Evolutionary conservation across 805 yeast genomes (phyloP).

Genomic region (Candida alai): DNA sequence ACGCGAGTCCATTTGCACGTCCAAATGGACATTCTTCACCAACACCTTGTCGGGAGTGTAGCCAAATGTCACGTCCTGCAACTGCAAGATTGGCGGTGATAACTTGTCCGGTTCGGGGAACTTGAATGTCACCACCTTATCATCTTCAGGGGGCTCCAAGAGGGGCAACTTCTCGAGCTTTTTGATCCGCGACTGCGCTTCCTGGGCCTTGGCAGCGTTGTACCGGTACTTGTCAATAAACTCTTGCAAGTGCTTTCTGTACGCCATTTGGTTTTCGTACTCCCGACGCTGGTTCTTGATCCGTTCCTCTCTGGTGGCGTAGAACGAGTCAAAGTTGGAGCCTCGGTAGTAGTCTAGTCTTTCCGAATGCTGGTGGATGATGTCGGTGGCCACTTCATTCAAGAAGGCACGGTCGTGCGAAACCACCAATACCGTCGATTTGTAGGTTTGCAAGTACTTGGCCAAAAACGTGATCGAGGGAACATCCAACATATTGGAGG

Average conservation of each 20-base stretch:
- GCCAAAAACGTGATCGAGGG: slow-evolving; percentile 95
- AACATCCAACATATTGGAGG: slow-evolving; percentile 99
- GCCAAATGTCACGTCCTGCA: slow-evolving; percentile 84
- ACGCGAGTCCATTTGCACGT: slow-evolving; percentile 90
- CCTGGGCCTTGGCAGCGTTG: slow-evolving; percentile 96
- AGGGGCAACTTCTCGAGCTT: slow-evolving; percentile 92
- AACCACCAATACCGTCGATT: slow-evolving; percentile 89
- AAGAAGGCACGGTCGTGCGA: slow-evolving; percentile 97
- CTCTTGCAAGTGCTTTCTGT: slow-evolving; percentile 86
- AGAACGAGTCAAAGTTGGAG: slow-evolving; percentile 88
- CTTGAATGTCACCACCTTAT: slow-evolving; percentile 74
- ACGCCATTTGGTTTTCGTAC: slow-evolving; percentile 96
- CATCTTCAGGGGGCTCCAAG: slow-evolving; percentile 92
- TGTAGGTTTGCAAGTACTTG: slow-evolving; percentile 82
- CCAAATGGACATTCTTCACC: slow-evolving; percentile 75
- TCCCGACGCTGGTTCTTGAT: slow-evolving; percentile 89
- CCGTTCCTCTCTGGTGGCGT: slow-evolving; percentile 92
- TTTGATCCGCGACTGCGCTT: slow-evolving; percentile 97
- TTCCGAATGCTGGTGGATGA: slow-evolving; percentile 96
- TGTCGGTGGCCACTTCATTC: slow-evolving; percentile 97
- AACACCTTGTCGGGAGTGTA: slow-evolving; percentile 64
- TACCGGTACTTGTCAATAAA: slow-evolving; percentile 96
- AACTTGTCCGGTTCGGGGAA: slow-evolving; percentile 94
- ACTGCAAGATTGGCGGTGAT: slow-evolving; percentile 90
- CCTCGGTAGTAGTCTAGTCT: slow-evolving; percentile 94